Conservation (phyloP, 2,329 filamentous ascomycete species). For the Emmonsia crescens region DNA sequence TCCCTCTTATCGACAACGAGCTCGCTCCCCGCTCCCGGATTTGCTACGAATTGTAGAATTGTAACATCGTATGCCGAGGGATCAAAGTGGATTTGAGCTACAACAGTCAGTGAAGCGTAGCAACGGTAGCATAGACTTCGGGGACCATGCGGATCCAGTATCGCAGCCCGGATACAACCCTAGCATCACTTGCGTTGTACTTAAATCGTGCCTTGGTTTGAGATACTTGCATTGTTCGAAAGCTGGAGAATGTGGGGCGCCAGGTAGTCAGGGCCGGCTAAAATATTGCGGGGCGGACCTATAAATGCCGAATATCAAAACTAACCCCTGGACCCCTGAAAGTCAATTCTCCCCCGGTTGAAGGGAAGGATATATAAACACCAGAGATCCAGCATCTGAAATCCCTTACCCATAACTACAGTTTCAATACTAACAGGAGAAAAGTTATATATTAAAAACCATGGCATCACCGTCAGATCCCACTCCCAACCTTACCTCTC, state of each 20-base stretch:
- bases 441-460: neutral
- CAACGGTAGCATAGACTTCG: neutral
- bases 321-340: neutral
- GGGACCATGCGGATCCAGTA: neutral
- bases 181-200: neutral
- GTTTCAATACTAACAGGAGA: too few relatives aligned
- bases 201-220: neutral
- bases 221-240: neutral
- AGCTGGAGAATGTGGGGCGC: neutral
- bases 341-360: neutral
- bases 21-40: neutral
- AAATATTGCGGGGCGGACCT: neutral
- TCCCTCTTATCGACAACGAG: neutral
- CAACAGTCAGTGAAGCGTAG: neutral
- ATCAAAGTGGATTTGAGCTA: neutral
- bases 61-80: neutral
- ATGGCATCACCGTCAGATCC: constrained; percentile 8
- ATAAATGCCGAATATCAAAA: neutral
- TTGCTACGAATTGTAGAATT: neutral
- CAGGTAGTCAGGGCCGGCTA: neutral
- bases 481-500: constrained; percentile 39
- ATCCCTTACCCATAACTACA: too few relatives aligned
- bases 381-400: neutral
- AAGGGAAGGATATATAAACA: neutral
- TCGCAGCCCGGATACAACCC: neutral